Percentiles rank a stretch among this genome's conserved stretches.
phyloP scores from a whole-genome alignment of 495 filamentous ascomycete genomes.

The Daldinia vernicosa region DNA sequence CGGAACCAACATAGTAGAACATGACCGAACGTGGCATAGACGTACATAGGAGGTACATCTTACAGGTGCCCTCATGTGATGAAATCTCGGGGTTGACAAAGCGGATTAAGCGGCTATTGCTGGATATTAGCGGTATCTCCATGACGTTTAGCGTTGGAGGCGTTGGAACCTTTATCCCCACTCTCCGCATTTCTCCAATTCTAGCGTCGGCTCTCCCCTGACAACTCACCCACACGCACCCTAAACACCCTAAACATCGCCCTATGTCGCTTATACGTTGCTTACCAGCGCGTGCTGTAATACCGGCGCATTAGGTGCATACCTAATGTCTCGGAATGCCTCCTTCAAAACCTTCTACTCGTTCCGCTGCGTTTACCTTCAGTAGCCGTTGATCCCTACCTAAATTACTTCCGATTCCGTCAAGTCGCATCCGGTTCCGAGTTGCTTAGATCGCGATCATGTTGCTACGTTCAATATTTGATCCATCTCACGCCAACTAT shows the following conservation, averaged over 20 bases:
- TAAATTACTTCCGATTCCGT: conserved; percentile 5
- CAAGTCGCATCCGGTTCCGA: background rate
- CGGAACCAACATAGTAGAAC: too few species aligned
- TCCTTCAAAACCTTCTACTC: background rate
- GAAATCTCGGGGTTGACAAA: background rate
- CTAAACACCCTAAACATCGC: background rate
- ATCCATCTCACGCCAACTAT: background rate
- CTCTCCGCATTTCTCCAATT: conserved; percentile 33
- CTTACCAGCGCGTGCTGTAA: background rate
- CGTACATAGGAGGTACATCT: too few species aligned
- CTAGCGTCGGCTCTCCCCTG: background rate
- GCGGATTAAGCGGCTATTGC: conserved; percentile 33
- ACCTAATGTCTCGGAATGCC: conserved; percentile 20
- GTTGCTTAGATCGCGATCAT: conserved; percentile 1
- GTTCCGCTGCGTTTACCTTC: conserved; percentile 39
- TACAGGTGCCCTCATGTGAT: background rate
- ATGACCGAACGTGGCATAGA: too few species aligned
- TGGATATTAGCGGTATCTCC: conserved; percentile 31
- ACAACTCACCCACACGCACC: background rate
- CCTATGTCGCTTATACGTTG: background rate
- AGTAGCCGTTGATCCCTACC: conserved; percentile 31
- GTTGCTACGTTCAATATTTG: conserved; percentile 13
- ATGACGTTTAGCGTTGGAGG: background rate
- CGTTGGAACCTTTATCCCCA: background rate
- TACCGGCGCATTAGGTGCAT: too few species aligned